These are phyloP conservation scores for Nakazawaea molendinolei DNA, from an alignment of 805 yeast species.

Conservation along the genomic window DNA sequence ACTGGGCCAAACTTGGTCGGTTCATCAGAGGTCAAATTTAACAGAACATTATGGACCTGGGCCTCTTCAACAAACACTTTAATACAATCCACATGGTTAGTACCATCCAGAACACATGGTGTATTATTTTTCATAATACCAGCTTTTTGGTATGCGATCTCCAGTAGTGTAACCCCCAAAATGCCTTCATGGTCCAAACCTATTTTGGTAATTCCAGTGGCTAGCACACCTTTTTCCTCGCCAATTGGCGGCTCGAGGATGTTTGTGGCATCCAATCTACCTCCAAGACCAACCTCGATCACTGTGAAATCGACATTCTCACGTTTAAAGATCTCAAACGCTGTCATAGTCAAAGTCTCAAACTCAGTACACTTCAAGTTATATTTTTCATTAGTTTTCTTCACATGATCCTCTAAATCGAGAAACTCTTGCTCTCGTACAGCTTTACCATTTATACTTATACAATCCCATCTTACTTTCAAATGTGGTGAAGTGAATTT, in stretches of 20 bases:
- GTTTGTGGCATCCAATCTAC: constrained; percentile 84
- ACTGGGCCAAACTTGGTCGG: constrained; percentile 11
- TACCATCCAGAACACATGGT: constrained; percentile 67
- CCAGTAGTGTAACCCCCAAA: constrained; percentile 56
- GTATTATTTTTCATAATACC: constrained; percentile 67
- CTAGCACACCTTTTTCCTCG: constrained; percentile 34
- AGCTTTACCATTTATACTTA: constrained; percentile 55
- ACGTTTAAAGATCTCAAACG: constrained; percentile 64
- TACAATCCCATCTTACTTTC: constrained; percentile 65
- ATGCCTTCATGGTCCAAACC: constrained; percentile 81
- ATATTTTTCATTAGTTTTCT: constrained; percentile 29
- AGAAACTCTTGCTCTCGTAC: constrained; percentile 42
- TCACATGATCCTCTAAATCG: constrained; percentile 35
- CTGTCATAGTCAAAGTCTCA: constrained; percentile 80
- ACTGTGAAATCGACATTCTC: constrained; percentile 66
- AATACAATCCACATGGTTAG: constrained; percentile 49
- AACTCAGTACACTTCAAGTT: constrained; percentile 76
- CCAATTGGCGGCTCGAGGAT: constrained; percentile 33
- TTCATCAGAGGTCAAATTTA: constrained; percentile 15
- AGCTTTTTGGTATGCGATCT: constrained; percentile 76
- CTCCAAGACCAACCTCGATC: constrained; percentile 94
- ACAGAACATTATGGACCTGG: constrained; percentile 19
- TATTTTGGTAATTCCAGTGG: constrained; percentile 75
- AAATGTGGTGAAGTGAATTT: constrained; percentile 89
- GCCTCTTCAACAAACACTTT: constrained; percentile 37